Base-by-base conservation (phyloP, 2,329 filamentous ascomycete species). In the Trichoderma endophyticum region DNA sequence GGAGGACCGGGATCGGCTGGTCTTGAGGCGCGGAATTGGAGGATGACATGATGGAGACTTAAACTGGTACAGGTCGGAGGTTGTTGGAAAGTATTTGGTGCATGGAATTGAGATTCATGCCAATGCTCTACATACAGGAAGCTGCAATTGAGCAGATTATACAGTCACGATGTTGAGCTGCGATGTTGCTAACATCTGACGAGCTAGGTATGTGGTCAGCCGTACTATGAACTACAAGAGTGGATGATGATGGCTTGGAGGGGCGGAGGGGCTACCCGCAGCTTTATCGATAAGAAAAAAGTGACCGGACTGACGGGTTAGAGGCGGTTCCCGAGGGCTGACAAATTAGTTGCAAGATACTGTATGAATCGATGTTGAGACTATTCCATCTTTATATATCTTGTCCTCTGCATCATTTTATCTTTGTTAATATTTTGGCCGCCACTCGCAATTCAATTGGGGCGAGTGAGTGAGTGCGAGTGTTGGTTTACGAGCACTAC, bases 1-100 rank as follows among this genome's bases (percentile, higher is more conserved):
- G 85, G 26, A 95, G 83, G 26, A 96, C 81, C 1, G 92, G 81
- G 48, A 80, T 75, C 34, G 74, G 71, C 30, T 73, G 65, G 51
- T 71, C 28, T 74, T 74, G 39, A 34, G 24, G 21, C 0, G 34
- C 48, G n/a, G 54, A 9, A 68, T 36, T 36, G 30, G 66, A 70
- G 57, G 36, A 34, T 43, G 68, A n/a, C 68, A 71, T 71, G 68
- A 1, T 43, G 48, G 48, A 21, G 18, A 12, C 32, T 43, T 43
- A 43, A 12, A 36, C 1, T 7, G 6, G 24, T 4, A 54, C n/a
- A 14, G 12, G 26, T 7, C 11, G 15, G 28, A 5, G 12, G 15
- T 12, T 64, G 61, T 4, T 11, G 24, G 28, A 1, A 12, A 24
- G 6, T 18, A 24, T 54, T 59, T 24, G 18, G 4, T 32, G 30